A percentile compares a stretch with the other conserved stretches of the same genome.
Evolutionary conservation across 257 asterid species (phyloP).

Genomic region (Forsythia suspensa): DNA sequence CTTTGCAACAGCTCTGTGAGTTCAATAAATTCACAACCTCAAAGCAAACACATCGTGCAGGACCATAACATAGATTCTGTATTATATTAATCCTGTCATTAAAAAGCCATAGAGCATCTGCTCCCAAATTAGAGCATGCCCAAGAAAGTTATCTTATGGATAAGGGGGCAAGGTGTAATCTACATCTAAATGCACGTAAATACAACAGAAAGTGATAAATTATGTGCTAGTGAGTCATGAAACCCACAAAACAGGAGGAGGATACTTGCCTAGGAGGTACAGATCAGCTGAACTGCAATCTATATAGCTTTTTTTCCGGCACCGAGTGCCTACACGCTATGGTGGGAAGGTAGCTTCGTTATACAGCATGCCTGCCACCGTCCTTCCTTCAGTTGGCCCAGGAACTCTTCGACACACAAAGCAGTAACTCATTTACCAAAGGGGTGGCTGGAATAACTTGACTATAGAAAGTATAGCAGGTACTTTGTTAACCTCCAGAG

Average conservation of each 20-base stretch:
- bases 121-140: conserved; percentile 27
- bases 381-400: too few relatives aligned
- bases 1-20: too few relatives aligned
- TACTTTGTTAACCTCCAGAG: too few relatives aligned
- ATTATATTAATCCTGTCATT: not conserved
- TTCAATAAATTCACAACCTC: too few relatives aligned
- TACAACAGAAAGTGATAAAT: conserved; percentile 28
- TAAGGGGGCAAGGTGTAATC: conserved; percentile 15
- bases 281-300: conserved; percentile 3
- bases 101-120: too few relatives aligned
- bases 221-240: conserved; percentile 35
- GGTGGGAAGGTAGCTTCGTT: too few relatives aligned
- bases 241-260: conserved; percentile 39
- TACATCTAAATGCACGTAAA: conserved; percentile 35
- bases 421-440: conserved; percentile 31
- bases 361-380: conserved; percentile 39
- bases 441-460: too few relatives aligned
- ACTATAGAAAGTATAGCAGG: too few relatives aligned
- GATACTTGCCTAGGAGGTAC: conserved; percentile 66
- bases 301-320: too few relatives aligned
- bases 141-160: conserved; percentile 17
- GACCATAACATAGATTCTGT: too few relatives aligned
- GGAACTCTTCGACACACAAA: conserved; percentile 30
- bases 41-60: too few relatives aligned
- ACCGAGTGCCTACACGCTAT: not conserved